Evolutionary conservation across 2,329 filamentous ascomycete species (phyloP).

Genomic region (Aspergillus sp.): DNA sequence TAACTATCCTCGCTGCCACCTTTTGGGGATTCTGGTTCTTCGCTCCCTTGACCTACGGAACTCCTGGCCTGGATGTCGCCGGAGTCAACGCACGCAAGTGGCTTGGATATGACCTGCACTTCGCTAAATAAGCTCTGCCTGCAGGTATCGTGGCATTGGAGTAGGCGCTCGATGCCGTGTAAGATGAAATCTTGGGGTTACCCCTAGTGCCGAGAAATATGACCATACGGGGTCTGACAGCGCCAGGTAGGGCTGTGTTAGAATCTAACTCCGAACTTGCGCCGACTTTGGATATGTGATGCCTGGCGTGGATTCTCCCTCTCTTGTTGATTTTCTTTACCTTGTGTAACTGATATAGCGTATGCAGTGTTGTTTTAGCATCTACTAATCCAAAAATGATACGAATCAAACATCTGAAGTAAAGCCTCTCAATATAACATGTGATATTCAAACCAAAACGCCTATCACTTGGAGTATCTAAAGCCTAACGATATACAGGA

Average conservation of each 20-base stretch:
- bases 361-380: background rate
- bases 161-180: constrained; percentile 5
- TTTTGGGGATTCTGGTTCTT: constrained; percentile 89
- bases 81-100: constrained; percentile 86
- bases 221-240: background rate
- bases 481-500: constrained; percentile 8
- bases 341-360: constrained; percentile 11
- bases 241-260: background rate
- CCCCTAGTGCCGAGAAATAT: background rate
- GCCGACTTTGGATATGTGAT: constrained; percentile 9
- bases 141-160: background rate
- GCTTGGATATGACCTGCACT: constrained; percentile 96
- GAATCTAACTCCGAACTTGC: background rate
- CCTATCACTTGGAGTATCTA: background rate
- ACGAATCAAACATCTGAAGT: background rate
- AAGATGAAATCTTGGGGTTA: background rate
- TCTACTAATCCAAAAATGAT: constrained; percentile 9
- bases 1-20: constrained; percentile 69
- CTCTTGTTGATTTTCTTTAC: constrained; percentile 4
- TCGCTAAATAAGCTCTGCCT: constrained; percentile 76
- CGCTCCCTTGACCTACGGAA: constrained; percentile 92
- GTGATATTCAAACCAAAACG: background rate
- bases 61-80: constrained; percentile 80
- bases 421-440: background rate
- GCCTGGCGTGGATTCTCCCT: background rate